A percentile compares a stretch with the other conserved stretches of the same genome.
Evolutionary conservation across 2,329 filamentous ascomycete species (phyloP).

Genomic region (Lomentospora prolificans): DNA sequence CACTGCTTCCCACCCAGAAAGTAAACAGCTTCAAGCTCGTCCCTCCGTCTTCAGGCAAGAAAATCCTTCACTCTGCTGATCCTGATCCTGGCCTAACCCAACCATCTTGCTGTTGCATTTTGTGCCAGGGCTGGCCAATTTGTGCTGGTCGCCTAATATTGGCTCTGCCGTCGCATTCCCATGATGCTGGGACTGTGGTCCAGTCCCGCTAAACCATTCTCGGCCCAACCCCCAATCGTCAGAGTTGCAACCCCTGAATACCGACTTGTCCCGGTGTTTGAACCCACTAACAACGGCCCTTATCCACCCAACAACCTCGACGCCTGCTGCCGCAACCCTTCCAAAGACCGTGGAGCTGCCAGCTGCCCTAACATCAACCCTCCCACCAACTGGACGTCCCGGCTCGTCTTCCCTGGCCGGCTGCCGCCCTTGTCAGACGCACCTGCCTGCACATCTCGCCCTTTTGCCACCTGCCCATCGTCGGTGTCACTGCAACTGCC

Average conservation of each 20-base stretch:
- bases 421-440: background rate
- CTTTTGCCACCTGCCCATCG: background rate
- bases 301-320: background rate
- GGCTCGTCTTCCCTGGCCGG: background rate
- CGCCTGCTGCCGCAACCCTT: background rate
- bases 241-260: conserved; percentile 6
- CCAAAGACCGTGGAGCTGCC: background rate
- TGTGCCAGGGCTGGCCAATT: background rate
- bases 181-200: conserved; percentile 10
- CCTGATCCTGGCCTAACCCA: background rate
- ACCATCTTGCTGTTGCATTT: conserved; percentile 1
- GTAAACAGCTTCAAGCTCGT: background rate
- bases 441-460: background rate
- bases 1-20: background rate
- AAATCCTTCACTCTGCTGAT: background rate
- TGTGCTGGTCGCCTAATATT: background rate
- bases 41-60: background rate
- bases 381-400: background rate
- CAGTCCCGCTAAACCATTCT: conserved; percentile 9
- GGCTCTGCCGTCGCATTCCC: conserved; percentile 4
- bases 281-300: background rate
- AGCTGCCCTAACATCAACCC: background rate
- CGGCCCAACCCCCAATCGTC: conserved; percentile 1
- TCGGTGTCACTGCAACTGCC: background rate
- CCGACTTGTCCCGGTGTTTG: background rate